Evolutionary conservation across 257 asterid species (phyloP).

Genomic region (Solanum sitiens): DNA sequence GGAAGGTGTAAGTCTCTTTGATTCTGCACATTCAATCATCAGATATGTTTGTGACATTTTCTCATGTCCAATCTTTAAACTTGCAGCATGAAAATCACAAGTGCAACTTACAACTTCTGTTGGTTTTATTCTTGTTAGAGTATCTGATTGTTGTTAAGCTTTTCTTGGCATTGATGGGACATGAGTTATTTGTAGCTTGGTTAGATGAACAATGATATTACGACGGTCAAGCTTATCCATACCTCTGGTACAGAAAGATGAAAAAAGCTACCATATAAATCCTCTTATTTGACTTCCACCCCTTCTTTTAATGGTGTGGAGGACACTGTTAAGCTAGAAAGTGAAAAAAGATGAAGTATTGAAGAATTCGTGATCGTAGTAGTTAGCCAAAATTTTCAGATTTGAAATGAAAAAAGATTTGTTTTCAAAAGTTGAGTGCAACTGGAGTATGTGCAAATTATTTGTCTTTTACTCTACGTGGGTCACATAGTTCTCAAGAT

Average conservation of each 20-base stretch:
- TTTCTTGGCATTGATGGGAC: no score
- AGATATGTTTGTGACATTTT: not conserved
- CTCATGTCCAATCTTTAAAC: not conserved
- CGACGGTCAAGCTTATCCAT: not conserved
- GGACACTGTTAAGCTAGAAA: not conserved
- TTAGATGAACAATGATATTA: not conserved
- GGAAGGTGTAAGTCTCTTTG: conserved; percentile 58
- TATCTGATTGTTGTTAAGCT: no score
- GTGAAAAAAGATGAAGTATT: not conserved
- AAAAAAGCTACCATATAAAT: not conserved
- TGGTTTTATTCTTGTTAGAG: no score
- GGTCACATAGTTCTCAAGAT: not conserved
- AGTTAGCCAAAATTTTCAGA: not conserved
- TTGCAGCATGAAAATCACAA: no score
- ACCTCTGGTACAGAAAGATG: not conserved
- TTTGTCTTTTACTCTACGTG: not conserved
- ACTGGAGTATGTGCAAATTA: not conserved
- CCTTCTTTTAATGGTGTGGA: not conserved
- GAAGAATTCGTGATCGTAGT: not conserved
- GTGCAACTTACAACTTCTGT: no score
- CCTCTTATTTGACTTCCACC: not conserved
- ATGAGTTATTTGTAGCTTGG: not conserved
- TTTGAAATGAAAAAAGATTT: not conserved
- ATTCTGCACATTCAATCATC: not conserved
- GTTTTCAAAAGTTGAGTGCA: not conserved